Evolutionary conservation across 805 yeast species (phyloP), one percentile per base, ranked within the genome.

Genomic region (Priceomyces medius): DNA sequence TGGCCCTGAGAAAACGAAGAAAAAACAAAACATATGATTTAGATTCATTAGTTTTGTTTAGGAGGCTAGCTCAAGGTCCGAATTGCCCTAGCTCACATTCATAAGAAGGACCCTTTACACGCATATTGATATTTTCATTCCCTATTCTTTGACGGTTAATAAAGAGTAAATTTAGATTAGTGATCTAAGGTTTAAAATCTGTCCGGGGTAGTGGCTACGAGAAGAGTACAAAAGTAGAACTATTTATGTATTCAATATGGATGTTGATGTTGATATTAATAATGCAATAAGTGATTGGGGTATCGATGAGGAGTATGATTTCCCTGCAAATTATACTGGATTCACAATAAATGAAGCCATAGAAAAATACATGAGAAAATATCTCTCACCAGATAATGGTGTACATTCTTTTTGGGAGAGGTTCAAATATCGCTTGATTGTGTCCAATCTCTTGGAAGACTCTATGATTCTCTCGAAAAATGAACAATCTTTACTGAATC

Each of bases 401-500:
- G 10, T 6, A 26, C 20, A 31, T 31, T 19, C 28, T 9, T 63
- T 68, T 35, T 60, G 67, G 65, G 76, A 71, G 41, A 59, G 59
- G 43, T 68, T 70, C 59, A 70, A 68, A 50, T 71, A 70, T 48
- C 61, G 55, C 45, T 46, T 71, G 21, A 54, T 71, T 3, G 52
- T 66, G 3, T 66, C 73, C 4, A 64, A 64, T 40, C 51, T 71
- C 10, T 46, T 71, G 31, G 74, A 71, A 42, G 71, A 67, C 40
- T 49, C 71, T 3, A 61, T 70, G 63, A 61, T 66, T 18, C 50
- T 69, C n/a, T 68, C 74, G 14, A 70, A 70, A 40, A 68, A 66
- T 38, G 73, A 71, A 27, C 71, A 64, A 46, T 53, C 62, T 7
- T 50, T 65, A 31, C 14, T n/a, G 17, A 21, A 9, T 3, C 14